A percentile compares a stretch with the other conserved stretches of the same genome.
phyloP scores from a whole-genome alignment of 2,329 filamentous ascomycete genomes.

The Alternaria triticimaculans region DNA sequence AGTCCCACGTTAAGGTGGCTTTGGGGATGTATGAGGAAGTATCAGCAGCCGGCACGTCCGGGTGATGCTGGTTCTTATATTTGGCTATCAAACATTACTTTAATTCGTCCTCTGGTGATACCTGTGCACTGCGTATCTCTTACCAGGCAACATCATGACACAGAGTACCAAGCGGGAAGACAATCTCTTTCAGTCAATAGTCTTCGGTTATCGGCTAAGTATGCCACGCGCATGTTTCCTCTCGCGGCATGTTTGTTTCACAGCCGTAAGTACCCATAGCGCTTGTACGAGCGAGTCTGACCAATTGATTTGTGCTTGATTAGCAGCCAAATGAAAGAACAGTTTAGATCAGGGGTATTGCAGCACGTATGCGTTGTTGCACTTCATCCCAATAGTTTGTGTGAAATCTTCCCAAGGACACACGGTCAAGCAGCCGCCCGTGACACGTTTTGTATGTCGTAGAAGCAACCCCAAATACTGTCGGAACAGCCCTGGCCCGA shows the following conservation, averaged over 20 bases:
- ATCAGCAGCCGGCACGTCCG: background rate
- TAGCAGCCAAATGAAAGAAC: background rate
- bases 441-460: background rate
- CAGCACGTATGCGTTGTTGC: background rate
- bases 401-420: background rate
- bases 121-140: background rate
- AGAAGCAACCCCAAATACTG: background rate
- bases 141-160: background rate
- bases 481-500: background rate
- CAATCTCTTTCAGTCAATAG: background rate
- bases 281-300: background rate
- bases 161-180: background rate
- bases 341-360: background rate
- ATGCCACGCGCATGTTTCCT: slow-evolving; percentile 4
- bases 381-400: background rate
- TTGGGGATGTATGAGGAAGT: background rate
- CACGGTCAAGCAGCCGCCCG: background rate
- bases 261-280: background rate
- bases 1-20: background rate
- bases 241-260: slow-evolving; percentile 1
- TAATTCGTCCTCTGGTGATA: background rate
- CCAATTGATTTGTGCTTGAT: background rate
- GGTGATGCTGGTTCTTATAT: background rate
- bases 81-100: background rate
- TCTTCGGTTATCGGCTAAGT: background rate